Conservation (phyloP, 2,329 filamentous ascomycete genomes). For the Penicillium brasilianum region DNA sequence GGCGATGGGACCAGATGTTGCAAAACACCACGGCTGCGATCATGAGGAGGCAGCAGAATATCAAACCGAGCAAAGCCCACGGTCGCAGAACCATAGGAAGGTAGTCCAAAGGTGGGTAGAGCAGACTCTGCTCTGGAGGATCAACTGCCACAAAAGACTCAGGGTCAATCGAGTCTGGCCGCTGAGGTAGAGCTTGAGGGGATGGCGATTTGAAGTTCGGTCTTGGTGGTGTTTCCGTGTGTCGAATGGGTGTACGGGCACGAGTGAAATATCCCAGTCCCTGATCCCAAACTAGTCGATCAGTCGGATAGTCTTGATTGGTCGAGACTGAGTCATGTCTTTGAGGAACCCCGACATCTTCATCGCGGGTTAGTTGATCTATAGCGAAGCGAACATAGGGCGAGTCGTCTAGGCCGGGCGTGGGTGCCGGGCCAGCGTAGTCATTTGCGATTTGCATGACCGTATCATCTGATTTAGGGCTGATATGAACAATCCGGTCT, state of each 20-base stretch:
- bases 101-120: conserved; percentile 66
- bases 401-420: conserved; percentile 80
- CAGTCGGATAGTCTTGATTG: conserved; percentile 55
- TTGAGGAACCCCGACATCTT: conserved; percentile 63
- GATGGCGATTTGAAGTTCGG: conserved; percentile 40
- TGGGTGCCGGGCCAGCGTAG: conserved; percentile 55
- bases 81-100: conserved; percentile 74
- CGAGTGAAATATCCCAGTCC: conserved; percentile 51
- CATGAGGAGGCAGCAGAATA: conserved; percentile 70
- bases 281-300: conserved; percentile 56
- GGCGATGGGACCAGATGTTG: conserved; percentile 68
- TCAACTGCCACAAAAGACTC: conserved; percentile 57
- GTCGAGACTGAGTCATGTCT: conserved; percentile 54
- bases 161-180: conserved; percentile 35
- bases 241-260: conserved; percentile 35
- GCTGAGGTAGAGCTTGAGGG: conserved; percentile 41
- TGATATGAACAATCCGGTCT: conserved; percentile 29
- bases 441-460: conserved; percentile 35
- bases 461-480: conserved; percentile 31
- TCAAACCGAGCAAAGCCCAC: conserved; percentile 61
- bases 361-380: conserved; percentile 79
- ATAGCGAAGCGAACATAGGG: conserved; percentile 90
- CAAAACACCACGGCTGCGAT: conserved; percentile 73
- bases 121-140: conserved; percentile 49
- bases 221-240: conserved; percentile 39